Evolutionary conservation across 2,329 filamentous ascomycete genomes (phyloP).

Genomic region (Scopulariopsis brevicaulis): DNA sequence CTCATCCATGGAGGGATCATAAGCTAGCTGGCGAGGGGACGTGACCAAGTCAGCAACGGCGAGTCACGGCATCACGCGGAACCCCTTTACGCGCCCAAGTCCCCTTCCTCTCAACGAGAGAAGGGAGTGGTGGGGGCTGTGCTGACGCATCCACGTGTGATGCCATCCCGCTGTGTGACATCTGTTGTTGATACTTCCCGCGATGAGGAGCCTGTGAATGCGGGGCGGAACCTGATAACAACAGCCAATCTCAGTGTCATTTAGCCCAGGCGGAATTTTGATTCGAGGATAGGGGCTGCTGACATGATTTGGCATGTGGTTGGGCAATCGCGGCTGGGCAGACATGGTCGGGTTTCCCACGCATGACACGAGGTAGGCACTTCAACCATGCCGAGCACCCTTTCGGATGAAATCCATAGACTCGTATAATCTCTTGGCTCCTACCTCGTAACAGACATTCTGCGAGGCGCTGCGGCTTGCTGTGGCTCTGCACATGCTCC

Average conservation of each 20-base stretch:
- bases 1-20: no score
- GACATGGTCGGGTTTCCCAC: no score
- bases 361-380: no score
- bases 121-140: not conserved
- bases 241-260: not conserved
- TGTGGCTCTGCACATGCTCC: not conserved
- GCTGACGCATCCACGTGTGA: not conserved
- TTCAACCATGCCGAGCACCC: no score
- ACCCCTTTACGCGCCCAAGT: not conserved
- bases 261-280: not conserved
- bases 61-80: no score
- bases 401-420: no score
- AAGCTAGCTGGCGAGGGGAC: no score
- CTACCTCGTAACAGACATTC: not conserved
- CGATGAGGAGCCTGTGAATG: no score
- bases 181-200: not conserved
- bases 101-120: not conserved
- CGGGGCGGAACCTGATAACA: not conserved
- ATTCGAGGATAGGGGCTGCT: not conserved
- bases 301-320: not conserved
- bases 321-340: not conserved
- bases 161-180: not conserved
- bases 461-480: not conserved
- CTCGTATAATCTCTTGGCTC: no score
- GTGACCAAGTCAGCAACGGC: no score